Percentiles rank a stretch among this genome's conserved stretches.
Conservation (phyloP, 345 rosid genomes). For the Gossypium thurberi region DNA sequence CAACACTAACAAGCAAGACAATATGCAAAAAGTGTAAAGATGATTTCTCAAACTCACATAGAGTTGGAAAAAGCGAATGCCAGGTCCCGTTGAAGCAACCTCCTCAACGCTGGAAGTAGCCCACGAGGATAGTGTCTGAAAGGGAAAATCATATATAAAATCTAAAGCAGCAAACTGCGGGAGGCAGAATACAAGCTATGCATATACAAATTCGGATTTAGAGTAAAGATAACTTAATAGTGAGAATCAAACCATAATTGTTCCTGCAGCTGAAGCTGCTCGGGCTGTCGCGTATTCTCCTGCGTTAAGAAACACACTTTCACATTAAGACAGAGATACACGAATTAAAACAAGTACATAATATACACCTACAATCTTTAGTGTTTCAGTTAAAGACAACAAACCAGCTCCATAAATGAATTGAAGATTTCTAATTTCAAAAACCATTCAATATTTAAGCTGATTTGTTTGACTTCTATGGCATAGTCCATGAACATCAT, state of each 20-base stretch:
- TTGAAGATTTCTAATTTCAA: not conserved
- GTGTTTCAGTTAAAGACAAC: not conserved
- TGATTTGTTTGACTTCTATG: not conserved
- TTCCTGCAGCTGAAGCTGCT: conserved; percentile 81
- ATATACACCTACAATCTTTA: not conserved
- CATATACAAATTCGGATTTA: not conserved
- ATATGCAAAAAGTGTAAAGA: not conserved
- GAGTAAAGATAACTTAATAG: conserved; percentile 4
- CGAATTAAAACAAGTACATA: not conserved
- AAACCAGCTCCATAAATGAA: not conserved
- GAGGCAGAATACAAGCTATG: not conserved
- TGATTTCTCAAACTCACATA: conserved; percentile 47
- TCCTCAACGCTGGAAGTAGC: conserved; percentile 94
- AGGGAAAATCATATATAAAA: conserved; percentile 11
- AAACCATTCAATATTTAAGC: not conserved
- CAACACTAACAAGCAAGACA: not conserved
- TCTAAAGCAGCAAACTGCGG: not conserved
- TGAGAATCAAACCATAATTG: conserved; percentile 66
- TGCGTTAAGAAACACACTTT: conserved; percentile 28
- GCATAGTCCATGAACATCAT: not conserved
- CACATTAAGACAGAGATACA: conserved; percentile 10
- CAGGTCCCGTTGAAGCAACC: conserved; percentile 91
- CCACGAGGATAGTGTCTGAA: conserved; percentile 87
- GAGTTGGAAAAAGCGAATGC: conserved; percentile 91
- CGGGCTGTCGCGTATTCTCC: conserved; percentile 93